Evolutionary conservation across 352 stramenopile genomes (phyloP).

Genomic region (Globisporangium spinosum): DNA sequence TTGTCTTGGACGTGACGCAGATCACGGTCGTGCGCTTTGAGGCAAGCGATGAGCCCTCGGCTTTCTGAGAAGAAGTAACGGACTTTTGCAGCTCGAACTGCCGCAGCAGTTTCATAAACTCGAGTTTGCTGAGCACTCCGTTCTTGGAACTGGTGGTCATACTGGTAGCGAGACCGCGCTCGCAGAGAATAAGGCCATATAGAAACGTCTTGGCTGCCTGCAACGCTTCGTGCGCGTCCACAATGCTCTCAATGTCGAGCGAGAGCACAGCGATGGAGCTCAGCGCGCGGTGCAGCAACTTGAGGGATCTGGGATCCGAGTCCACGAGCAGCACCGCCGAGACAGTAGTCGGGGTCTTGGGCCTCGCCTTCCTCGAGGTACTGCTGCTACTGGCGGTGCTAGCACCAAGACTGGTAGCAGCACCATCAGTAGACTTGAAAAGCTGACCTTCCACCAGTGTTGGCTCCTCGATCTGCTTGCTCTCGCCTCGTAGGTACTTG

Average conservation of each 20-base stretch:
- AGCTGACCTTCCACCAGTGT: conserved; percentile 36
- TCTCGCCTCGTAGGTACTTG: conserved; percentile 59
- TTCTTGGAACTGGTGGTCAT: background rate
- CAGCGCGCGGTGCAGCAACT: conserved; percentile 37
- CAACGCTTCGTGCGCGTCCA: conserved; percentile 46
- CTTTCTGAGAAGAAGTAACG: conserved; percentile 18
- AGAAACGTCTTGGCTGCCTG: conserved; percentile 39
- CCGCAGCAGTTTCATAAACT: conserved; percentile 75
- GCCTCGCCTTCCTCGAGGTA: background rate
- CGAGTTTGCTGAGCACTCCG: conserved; percentile 48
- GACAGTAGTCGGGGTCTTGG: conserved; percentile 6
- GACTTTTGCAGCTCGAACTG: conserved; percentile 69
- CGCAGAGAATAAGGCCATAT: conserved; percentile 85
- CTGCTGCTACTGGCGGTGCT: background rate
- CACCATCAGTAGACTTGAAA: conserved; percentile 21
- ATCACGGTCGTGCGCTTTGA: conserved; percentile 54
- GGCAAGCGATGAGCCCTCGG: background rate
- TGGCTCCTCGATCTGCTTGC: conserved; percentile 39
- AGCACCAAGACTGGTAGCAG: background rate
- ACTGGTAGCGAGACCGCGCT: conserved; percentile 46
- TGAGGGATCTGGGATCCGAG: conserved; percentile 28
- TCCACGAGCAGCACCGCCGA: conserved; percentile 34
- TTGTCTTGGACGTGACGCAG: conserved; percentile 62
- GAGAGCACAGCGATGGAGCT: conserved; percentile 16
- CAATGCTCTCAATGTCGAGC: conserved; percentile 61